A percentile compares a stretch with the other conserved stretches of the same genome.
phyloP scores from a whole-genome alignment of 2,329 filamentous ascomycete species.

The Monosporascus sp. region DNA sequence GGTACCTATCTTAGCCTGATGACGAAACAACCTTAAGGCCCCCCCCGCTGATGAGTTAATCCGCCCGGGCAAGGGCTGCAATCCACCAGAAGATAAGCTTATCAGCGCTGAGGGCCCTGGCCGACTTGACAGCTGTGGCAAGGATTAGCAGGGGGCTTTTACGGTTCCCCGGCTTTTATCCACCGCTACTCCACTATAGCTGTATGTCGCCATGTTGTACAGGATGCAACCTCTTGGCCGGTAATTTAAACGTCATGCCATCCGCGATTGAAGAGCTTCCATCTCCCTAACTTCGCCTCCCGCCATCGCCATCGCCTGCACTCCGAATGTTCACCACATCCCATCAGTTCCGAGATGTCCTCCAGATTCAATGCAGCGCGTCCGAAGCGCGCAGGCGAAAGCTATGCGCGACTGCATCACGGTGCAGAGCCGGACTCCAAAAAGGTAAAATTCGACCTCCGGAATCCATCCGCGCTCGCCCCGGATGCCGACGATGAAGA shows the following conservation, averaged over 20 bases:
- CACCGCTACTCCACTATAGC: neutral
- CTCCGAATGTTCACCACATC: neutral
- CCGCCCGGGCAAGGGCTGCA: neutral
- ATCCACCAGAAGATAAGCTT: neutral
- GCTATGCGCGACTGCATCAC: constrained; percentile 71
- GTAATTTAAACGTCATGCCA: neutral
- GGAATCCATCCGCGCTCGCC: constrained; percentile 88
- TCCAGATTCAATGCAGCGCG: constrained; percentile 61
- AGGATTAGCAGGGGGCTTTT: neutral
- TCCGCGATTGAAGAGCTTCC: neutral
- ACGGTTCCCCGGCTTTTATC: too few species aligned
- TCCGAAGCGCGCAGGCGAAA: constrained; percentile 78
- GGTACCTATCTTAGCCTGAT: neutral
- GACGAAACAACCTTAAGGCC: neutral
- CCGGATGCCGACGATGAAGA: constrained; percentile 64
- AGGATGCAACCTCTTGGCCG: neutral
- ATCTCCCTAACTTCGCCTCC: neutral
- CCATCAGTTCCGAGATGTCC: constrained; percentile 36
- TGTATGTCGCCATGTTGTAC: neutral
- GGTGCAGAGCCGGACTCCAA: constrained; percentile 52
- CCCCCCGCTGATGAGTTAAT: neutral
- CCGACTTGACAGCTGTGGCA: too few species aligned
- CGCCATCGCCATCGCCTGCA: neutral
- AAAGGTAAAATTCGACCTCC: constrained; percentile 86
- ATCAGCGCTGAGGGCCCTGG: too few species aligned